Evolutionary conservation across 2,329 filamentous ascomycete genomes (phyloP), one percentile per base, ranked within the genome.

Genomic region (Chalaropsis thielavioides): DNA sequence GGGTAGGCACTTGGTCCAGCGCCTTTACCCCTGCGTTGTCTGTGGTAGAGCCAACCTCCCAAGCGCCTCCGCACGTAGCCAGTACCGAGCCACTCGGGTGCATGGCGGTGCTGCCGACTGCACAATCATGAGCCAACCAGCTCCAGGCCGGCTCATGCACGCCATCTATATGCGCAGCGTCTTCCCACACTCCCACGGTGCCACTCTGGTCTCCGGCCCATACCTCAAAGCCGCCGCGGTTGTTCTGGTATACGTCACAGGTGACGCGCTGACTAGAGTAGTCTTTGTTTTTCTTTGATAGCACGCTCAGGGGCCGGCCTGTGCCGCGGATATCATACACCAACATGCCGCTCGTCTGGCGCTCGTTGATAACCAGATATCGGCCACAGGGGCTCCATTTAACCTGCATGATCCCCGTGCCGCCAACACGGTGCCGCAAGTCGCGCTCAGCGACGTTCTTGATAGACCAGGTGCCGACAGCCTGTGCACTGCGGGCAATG

Each of bases 241-340:
- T 67, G 3, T 76, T 75, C 0, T 77, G 74, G 68, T 81, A 86
- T 2, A 83, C 76, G 70, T 85, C 81, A 66, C 80, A 80, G 11
- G 73, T 75, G 46, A 86, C 71, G 46, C 81, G 78, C 71, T 86
- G 84, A 27, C 67, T 68, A 10, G 54, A 44, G 10, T 58, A 43
- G 40, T 67, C 61, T 40, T 61, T 61, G 5, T 62, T 40, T 24
- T 61, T 46, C 40, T 63, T 64, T 5, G 61, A 41, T 7, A 66
- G 49, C 63, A 78, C 77, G n/a, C 77, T 77, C 2, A 87, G 75
- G n/a, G 85, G 75, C 68, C 77, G 76, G 8, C 82, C 80, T 2
- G 81, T 79, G 7, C 81, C 82, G 19, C 84, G 79, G 41, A 87
- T 78, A 70, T 87, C 84, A 72, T 86, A 87, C 2, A 87, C 79